Percentiles rank a stretch among this genome's conserved stretches.
These are phyloP conservation scores for Picochlorum sp. DNA, from an alignment of 139 green algal species.

Conservation along the genomic window DNA sequence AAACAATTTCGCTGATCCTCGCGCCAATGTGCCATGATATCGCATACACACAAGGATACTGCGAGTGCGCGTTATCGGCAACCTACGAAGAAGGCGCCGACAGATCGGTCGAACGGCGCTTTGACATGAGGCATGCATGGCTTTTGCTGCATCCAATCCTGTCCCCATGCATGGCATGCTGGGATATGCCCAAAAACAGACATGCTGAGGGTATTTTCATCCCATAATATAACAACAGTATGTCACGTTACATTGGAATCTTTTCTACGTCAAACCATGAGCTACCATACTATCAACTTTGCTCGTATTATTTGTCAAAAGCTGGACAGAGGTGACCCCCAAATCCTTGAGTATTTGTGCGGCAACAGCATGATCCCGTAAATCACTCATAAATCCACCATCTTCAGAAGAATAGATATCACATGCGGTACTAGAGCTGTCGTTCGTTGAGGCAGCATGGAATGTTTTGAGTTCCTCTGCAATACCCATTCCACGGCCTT, in stretches of 20 bases:
- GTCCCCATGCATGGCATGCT: too few relatives aligned
- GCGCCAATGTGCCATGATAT: too few relatives aligned
- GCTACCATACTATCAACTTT: slow-evolving; percentile 20
- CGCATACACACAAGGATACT: too few relatives aligned
- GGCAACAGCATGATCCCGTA: slow-evolving; percentile 29
- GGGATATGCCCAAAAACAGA: too few relatives aligned
- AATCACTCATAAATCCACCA: slow-evolving; percentile 12
- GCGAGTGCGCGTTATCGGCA: too few relatives aligned
- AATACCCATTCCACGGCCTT: slow-evolving; percentile 21
- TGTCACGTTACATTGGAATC: not conserved
- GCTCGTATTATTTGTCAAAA: slow-evolving; percentile 17
- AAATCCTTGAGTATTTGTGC: slow-evolving; percentile 45
- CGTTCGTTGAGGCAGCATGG: not conserved
- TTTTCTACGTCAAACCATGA: slow-evolving; percentile 18
- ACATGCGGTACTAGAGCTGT: slow-evolving; percentile 2
- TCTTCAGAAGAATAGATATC: not conserved
- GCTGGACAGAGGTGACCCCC: slow-evolving; percentile 20
- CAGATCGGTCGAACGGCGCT: too few relatives aligned
- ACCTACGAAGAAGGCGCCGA: too few relatives aligned
- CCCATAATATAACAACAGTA: too few relatives aligned
- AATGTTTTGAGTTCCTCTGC: slow-evolving; percentile 30
- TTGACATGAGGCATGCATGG: too few relatives aligned
- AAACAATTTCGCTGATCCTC: too few relatives aligned
- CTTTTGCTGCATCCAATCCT: too few relatives aligned
- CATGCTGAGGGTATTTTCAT: too few relatives aligned